phyloP scores from a whole-genome alignment of 495 filamentous ascomycete genomes.

The Apodospora peruviana region DNA sequence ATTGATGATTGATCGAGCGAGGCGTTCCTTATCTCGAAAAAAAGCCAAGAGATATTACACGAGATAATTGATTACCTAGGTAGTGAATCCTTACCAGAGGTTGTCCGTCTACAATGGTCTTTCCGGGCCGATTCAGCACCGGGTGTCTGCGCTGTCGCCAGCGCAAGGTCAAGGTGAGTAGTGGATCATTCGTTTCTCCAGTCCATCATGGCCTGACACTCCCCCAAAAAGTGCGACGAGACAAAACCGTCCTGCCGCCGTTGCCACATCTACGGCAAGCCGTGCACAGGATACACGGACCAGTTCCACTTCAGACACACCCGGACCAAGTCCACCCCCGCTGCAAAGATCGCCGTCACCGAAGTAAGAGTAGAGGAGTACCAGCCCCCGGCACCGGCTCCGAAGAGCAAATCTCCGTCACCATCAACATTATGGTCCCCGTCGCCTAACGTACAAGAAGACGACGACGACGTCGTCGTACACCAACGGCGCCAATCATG shows the following conservation, averaged over 20 bases:
- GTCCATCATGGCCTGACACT: not conserved
- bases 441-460: slow-evolving; percentile 1
- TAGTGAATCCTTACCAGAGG: no score
- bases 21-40: no score
- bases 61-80: no score
- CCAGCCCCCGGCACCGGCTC: not conserved
- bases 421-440: not conserved
- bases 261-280: slow-evolving; percentile 18
- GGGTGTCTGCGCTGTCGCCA: slow-evolving; percentile 18
- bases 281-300: slow-evolving; percentile 21
- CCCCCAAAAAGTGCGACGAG: slow-evolving; percentile 14
- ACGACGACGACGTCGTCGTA: not conserved
- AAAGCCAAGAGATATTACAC: no score
- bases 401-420: not conserved
- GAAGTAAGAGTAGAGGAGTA: not conserved
- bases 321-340: not conserved
- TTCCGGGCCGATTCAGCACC: slow-evolving; percentile 17
- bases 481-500: no score
- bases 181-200: not conserved
- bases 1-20: no score
- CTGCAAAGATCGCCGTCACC: not conserved
- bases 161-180: slow-evolving; percentile 17
- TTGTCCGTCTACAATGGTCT: no score
- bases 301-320: slow-evolving; percentile 21
- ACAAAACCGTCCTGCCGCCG: slow-evolving; percentile 17